Evolutionary conservation across 1,284 basidiomycete genomes (phyloP).

Genomic region (Singerocomus inundabilis): DNA sequence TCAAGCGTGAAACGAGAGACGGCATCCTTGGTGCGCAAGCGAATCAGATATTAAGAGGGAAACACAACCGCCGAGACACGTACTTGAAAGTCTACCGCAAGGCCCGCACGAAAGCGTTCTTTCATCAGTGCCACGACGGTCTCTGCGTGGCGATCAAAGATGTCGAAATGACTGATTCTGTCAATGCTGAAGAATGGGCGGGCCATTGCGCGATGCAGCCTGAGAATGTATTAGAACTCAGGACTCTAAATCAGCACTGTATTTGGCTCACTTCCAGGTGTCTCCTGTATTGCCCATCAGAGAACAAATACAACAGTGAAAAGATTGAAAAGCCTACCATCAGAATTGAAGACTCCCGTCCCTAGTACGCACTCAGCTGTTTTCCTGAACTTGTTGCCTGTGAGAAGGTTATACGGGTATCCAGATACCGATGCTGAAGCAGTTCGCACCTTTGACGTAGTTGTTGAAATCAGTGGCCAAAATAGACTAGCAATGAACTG

Average conservation of each 20-base stretch:
- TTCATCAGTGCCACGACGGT: slow-evolving; percentile 35
- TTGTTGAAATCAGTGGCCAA: slow-evolving; percentile 43
- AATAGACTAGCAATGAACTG: slow-evolving; percentile 29
- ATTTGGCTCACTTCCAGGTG: slow-evolving; percentile 38
- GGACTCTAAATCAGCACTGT: neutral
- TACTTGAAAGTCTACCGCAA: slow-evolving; percentile 46
- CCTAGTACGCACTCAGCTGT: slow-evolving; percentile 38
- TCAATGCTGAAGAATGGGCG: slow-evolving; percentile 48
- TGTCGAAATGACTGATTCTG: slow-evolving; percentile 45
- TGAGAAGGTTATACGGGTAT: slow-evolving; percentile 4
- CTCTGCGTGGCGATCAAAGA: slow-evolving; percentile 45
- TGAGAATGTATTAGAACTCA: slow-evolving; percentile 9
- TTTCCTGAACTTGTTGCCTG: slow-evolving; percentile 33
- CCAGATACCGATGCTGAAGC: neutral
- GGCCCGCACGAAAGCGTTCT: slow-evolving; percentile 33
- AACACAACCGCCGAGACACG: neutral
- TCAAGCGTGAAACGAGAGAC: slow-evolving; percentile 45
- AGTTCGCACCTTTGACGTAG: slow-evolving; percentile 41
- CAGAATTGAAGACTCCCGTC: slow-evolving; percentile 47
- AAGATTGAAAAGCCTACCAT: slow-evolving; percentile 31
- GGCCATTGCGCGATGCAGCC: slow-evolving; percentile 45
- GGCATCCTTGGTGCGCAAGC: slow-evolving; percentile 27
- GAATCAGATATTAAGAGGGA: too few relatives aligned
- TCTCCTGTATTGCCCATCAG: slow-evolving; percentile 31
- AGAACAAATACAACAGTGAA: neutral